These are phyloP conservation scores for Ceratobasidium sp. DNA, from an alignment of 1,284 basidiomycete genomes.

Conservation along the genomic window DNA sequence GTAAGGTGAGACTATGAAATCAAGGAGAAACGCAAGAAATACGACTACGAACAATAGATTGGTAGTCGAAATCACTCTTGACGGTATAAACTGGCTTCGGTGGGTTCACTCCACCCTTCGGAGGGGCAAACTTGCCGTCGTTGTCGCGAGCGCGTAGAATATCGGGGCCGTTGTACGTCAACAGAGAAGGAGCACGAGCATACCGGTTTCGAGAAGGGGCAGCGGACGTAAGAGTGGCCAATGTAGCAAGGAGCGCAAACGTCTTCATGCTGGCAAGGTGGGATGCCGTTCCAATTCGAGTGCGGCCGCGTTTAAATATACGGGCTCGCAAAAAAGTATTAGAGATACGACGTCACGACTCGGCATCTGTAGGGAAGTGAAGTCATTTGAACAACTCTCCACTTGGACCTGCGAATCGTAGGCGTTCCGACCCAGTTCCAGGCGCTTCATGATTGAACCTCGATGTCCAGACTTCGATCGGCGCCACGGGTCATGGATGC, in stretches of 20 bases:
- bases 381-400: conserved; percentile 9
- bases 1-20: not conserved
- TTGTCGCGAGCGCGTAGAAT: conserved; percentile 17
- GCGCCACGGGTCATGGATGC: not conserved
- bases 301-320: conserved; percentile 3
- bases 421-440: not conserved
- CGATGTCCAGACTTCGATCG: not conserved
- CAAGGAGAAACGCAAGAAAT: not conserved
- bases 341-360: conserved; percentile 19
- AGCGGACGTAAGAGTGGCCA: conserved; percentile 19
- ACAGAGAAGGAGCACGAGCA: conserved; percentile 25
- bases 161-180: conserved; percentile 17
- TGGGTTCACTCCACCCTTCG: conserved; percentile 53
- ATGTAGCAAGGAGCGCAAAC: conserved; percentile 4
- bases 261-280: conserved; percentile 31
- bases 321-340: not conserved
- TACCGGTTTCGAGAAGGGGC: conserved; percentile 31
- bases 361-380: not conserved
- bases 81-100: conserved; percentile 65
- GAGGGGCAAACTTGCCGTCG: conserved; percentile 37
- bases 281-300: not conserved
- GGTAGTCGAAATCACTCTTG: conserved; percentile 72
- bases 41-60: conserved; percentile 64
- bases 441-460: not conserved
- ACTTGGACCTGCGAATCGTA: not conserved